Percentiles rank a stretch among this genome's conserved stretches.
Conservation (phyloP, 225 moss, liverwort and hornwort genomes). For the Straminergon stramineum region DNA sequence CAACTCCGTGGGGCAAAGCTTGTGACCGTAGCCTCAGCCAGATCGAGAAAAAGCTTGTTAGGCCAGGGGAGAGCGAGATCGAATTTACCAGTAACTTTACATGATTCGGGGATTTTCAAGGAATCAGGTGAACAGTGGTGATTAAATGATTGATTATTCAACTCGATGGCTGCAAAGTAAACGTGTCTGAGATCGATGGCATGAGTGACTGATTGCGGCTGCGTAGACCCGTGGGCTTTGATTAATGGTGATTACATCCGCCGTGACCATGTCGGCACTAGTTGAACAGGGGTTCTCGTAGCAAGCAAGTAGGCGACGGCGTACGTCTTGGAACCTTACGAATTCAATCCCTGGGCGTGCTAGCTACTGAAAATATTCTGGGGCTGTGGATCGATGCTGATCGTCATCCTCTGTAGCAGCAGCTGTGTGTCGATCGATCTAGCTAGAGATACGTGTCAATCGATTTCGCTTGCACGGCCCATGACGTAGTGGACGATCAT, state of each 20-base stretch:
- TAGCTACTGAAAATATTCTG: background rate
- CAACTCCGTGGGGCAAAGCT: background rate
- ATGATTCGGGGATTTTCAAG: background rate
- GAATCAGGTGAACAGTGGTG: background rate
- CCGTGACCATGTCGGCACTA: background rate
- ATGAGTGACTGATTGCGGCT: background rate
- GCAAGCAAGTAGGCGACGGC: background rate
- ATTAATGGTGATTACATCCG: background rate
- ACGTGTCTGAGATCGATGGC: background rate
- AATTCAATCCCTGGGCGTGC: background rate
- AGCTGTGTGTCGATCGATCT: background rate
- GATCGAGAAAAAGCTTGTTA: background rate
- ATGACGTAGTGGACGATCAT: background rate
- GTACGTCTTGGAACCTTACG: background rate
- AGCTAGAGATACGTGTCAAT: background rate
- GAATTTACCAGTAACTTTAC: background rate
- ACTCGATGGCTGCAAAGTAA: background rate
- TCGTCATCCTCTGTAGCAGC: background rate
- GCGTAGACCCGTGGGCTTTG: background rate
- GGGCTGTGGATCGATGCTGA: background rate
- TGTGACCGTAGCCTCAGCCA: background rate
- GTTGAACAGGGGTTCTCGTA: background rate
- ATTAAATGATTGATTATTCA: background rate
- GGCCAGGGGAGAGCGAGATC: background rate
- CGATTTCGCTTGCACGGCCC: background rate